Evolutionary conservation across 495 filamentous ascomycete species (phyloP).

Genomic region (Aspergillus heteromorphus): DNA sequence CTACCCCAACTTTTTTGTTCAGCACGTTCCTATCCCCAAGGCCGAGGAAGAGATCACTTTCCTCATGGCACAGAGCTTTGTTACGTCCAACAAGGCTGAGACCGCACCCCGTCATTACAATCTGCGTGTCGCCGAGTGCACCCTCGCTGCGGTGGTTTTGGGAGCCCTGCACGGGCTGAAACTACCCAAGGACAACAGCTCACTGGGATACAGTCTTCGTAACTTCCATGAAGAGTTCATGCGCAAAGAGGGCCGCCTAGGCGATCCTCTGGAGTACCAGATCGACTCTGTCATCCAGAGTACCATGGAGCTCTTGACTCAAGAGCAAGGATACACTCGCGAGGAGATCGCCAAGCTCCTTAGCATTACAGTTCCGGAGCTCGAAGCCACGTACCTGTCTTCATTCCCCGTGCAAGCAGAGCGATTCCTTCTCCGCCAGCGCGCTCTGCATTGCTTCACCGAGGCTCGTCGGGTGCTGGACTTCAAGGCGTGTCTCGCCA

Average conservation of each 20-base stretch:
- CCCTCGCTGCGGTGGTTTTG: constrained; percentile 74
- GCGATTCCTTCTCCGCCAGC: constrained; percentile 79
- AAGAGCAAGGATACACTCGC: constrained; percentile 80
- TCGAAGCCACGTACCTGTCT: constrained; percentile 69
- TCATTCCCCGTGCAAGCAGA: constrained; percentile 85
- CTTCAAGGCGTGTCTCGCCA: constrained; percentile 67
- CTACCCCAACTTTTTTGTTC: constrained; percentile 67
- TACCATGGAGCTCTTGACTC: constrained; percentile 56
- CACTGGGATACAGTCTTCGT: constrained; percentile 75
- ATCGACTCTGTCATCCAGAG: constrained; percentile 63
- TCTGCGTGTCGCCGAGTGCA: constrained; percentile 92
- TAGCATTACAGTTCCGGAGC: constrained; percentile 58
- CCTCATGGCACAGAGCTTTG: constrained; percentile 90
- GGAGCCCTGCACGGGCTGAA: constrained; percentile 56
- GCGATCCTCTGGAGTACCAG: constrained; percentile 56
- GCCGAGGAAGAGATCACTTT: constrained; percentile 81
- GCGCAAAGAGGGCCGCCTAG: constrained; percentile 51
- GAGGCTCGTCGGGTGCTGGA: constrained; percentile 82
- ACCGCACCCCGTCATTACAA: constrained; percentile 94
- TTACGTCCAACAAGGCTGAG: constrained; percentile 88
- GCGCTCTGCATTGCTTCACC: constrained; percentile 82
- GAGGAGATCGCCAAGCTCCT: constrained; percentile 77
- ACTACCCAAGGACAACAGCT: constrained; percentile 74
- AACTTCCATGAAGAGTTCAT: constrained; percentile 83
- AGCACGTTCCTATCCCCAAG: constrained; percentile 78